These are phyloP conservation scores for Volutella citrinella DNA, from an alignment of 2,329 filamentous ascomycete genomes.

Conservation along the genomic window DNA sequence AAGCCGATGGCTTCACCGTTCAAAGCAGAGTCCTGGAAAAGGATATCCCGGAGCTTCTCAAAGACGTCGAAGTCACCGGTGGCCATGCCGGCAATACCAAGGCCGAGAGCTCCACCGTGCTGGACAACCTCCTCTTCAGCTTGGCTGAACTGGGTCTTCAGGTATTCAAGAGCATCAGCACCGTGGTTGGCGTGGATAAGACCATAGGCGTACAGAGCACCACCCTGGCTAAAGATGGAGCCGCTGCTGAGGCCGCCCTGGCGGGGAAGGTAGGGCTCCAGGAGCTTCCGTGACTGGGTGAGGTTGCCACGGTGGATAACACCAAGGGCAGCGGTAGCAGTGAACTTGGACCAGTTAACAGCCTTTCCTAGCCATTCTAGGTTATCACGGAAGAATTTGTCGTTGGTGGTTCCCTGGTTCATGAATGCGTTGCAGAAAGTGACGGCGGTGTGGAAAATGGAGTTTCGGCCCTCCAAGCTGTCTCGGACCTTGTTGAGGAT, in stretches of 20 bases:
- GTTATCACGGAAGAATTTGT: constrained; percentile 98
- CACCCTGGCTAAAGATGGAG: constrained; percentile 93
- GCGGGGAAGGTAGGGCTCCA: constrained; percentile 91
- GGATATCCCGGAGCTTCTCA: constrained; percentile 81
- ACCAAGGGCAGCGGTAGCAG: constrained; percentile 90
- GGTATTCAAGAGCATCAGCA: constrained; percentile 79
- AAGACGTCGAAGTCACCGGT: constrained; percentile 89
- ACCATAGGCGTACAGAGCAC: constrained; percentile 91
- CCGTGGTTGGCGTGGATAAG: constrained; percentile 98
- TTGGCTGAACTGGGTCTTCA: constrained; percentile 70
- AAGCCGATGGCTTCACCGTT: constrained; percentile 96
- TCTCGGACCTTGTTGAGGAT: constrained; percentile 97
- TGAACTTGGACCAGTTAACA: constrained; percentile 99
- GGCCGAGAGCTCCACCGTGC: constrained; percentile 89
- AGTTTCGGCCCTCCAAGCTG: constrained; percentile 91
- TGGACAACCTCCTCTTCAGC: constrained; percentile 91
- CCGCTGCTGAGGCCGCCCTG: constrained; percentile 70
- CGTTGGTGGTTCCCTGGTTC: constrained; percentile 97
- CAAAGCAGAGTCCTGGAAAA: constrained; percentile 91
- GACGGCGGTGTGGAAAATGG: constrained; percentile 96
- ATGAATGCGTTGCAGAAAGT: constrained; percentile 99
- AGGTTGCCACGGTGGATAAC: constrained; percentile 97
- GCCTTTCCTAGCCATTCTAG: constrained; percentile 97
- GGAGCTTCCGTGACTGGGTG: constrained; percentile 84
- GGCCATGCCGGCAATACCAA: constrained; percentile 97